Evolutionary conservation across 1,284 basidiomycete species (phyloP).

Genomic region (Boletus semigastroideus): DNA sequence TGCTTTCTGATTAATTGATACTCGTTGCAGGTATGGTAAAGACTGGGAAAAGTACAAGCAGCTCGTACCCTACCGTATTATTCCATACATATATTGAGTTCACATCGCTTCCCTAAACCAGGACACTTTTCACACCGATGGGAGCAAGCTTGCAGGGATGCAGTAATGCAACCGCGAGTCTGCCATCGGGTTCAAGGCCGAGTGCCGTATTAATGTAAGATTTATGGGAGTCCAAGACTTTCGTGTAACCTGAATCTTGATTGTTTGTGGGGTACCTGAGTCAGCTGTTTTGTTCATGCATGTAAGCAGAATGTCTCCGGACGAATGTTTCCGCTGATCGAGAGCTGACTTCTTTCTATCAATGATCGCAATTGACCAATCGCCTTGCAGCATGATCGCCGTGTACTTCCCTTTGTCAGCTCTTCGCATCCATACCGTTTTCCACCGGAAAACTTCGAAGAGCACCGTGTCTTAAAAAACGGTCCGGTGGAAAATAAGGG

Average conservation of each 20-base stretch:
- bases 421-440: neutral
- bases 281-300: too few species aligned
- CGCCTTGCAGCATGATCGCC: too few species aligned
- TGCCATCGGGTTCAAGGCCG: neutral
- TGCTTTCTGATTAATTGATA: neutral
- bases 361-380: too few species aligned
- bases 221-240: neutral
- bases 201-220: neutral
- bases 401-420: too few species aligned
- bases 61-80: constrained; percentile 83
- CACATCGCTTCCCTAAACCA: neutral
- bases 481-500: neutral
- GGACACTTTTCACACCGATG: neutral
- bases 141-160: neutral
- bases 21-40: constrained; percentile 62
- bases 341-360: too few species aligned
- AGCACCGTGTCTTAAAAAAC: neutral
- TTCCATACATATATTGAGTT: constrained; percentile 79
- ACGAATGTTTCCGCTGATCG: too few species aligned
- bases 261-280: neutral
- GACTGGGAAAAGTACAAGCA: constrained; percentile 90
- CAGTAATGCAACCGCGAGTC: neutral
- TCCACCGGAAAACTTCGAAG: neutral
- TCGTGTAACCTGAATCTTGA: neutral
- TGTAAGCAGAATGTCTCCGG: too few species aligned